These are phyloP conservation scores for Candida chauliodis DNA, from an alignment of 805 yeast species.

Conservation along the genomic window DNA sequence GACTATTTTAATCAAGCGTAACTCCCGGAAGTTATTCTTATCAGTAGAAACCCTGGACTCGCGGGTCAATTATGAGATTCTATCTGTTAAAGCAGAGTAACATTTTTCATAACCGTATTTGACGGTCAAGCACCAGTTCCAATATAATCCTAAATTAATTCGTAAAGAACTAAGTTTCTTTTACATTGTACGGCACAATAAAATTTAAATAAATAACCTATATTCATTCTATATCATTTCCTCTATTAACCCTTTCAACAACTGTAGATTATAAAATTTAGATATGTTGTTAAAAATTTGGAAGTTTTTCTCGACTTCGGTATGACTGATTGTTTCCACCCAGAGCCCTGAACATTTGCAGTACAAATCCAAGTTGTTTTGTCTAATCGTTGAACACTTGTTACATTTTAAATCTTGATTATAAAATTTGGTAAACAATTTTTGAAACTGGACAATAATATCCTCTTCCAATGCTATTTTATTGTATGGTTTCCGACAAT, in stretches of 20 bases:
- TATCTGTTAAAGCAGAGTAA: too few species aligned
- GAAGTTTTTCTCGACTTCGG: constrained; percentile 43
- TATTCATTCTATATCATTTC: constrained; percentile 4
- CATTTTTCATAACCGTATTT: too few species aligned
- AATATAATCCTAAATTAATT: too few species aligned
- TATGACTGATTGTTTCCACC: constrained; percentile 53
- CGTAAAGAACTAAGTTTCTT: too few species aligned
- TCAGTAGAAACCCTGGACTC: too few species aligned
- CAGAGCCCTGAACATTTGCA: constrained; percentile 90
- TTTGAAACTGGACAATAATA: constrained; percentile 61
- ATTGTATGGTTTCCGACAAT: constrained; percentile 63
- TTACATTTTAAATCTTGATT: constrained; percentile 79
- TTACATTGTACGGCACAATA: neutral
- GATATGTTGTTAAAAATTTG: constrained; percentile 58
- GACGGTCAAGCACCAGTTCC: too few species aligned
- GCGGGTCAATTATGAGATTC: too few species aligned
- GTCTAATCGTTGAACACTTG: constrained; percentile 68
- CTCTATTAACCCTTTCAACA: constrained; percentile 42
- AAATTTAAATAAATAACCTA: neutral
- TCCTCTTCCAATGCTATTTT: constrained; percentile 74
- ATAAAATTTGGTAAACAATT: constrained; percentile 55
- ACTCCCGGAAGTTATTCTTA: too few species aligned
- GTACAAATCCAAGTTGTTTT: constrained; percentile 63
- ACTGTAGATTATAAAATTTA: constrained; percentile 52
- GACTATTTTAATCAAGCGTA: too few species aligned